Conservation (phyloP, 495 filamentous ascomycete genomes). For the Hypoxylon subgilvum region DNA sequence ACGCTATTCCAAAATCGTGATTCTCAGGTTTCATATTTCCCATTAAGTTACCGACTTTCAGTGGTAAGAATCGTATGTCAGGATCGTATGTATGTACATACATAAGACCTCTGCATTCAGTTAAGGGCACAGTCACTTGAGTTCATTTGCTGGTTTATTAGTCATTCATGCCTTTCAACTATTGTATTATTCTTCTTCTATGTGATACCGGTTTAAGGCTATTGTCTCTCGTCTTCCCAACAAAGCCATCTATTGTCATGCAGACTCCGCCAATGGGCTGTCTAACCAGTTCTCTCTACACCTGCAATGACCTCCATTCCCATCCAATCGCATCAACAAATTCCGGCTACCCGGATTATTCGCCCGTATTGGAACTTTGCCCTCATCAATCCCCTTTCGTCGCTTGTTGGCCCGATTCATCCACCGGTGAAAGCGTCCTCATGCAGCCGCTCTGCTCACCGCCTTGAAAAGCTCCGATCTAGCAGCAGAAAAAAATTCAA, state of each 20-base stretch:
- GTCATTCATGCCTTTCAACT: not conserved
- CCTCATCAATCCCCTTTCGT: not conserved
- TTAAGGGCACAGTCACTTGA: not conserved
- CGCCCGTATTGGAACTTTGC: not conserved
- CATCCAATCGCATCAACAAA: slow-evolving; percentile 20
- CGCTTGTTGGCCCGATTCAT: not conserved
- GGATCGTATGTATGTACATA: no score
- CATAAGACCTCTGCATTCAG: no score
- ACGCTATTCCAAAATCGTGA: slow-evolving; percentile 21
- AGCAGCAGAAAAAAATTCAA: slow-evolving; percentile 8
- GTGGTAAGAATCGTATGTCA: not conserved
- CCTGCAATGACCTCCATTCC: not conserved
- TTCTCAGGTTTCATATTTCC: slow-evolving; percentile 7
- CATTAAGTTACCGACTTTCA: not conserved
- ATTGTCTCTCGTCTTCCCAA: not conserved
- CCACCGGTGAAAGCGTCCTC: no score
- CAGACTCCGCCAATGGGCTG: slow-evolving; percentile 22
- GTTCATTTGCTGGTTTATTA: not conserved
- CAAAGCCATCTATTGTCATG: no score
- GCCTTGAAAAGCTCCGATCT: not conserved
- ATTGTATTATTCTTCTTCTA: not conserved
- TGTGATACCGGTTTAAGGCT: not conserved
- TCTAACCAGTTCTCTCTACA: slow-evolving; percentile 18
- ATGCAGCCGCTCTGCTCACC: slow-evolving; percentile 3
- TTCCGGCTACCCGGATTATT: slow-evolving; percentile 27